phyloP scores from a whole-genome alignment of 1,284 basidiomycete genomes.

The Ceratobasidium sp. region DNA sequence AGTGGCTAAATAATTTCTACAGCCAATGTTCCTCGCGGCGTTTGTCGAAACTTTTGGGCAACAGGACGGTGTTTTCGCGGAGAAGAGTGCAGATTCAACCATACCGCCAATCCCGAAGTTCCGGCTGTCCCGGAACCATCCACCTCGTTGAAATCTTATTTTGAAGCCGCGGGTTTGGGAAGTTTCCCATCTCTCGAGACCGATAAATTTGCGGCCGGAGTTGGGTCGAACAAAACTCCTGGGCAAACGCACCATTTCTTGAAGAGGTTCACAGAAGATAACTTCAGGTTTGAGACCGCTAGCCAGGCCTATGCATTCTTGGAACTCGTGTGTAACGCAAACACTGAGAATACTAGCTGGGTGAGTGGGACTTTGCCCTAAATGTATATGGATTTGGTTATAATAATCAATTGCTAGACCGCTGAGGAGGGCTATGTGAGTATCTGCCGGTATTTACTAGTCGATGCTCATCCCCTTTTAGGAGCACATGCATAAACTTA shows the following conservation, averaged over 20 bases:
- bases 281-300: slow-evolving; percentile 63
- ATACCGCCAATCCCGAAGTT: slow-evolving; percentile 56
- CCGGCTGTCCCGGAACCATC: slow-evolving; percentile 26
- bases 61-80: slow-evolving; percentile 65
- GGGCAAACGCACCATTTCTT: slow-evolving; percentile 67
- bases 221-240: slow-evolving; percentile 59
- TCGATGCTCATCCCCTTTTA: not conserved
- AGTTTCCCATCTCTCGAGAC: slow-evolving; percentile 61
- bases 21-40: slow-evolving; percentile 58
- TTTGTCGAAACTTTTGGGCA: slow-evolving; percentile 69
- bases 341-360: slow-evolving; percentile 66
- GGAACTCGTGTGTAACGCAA: slow-evolving; percentile 65
- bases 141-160: slow-evolving; percentile 26
- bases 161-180: slow-evolving; percentile 47
- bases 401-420: not conserved
- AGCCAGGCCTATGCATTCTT: slow-evolving; percentile 67
- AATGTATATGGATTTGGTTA: not conserved
- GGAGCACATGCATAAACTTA: slow-evolving; percentile 5
- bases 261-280: slow-evolving; percentile 63
- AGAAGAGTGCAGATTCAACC: slow-evolving; percentile 66
- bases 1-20: slow-evolving; percentile 21
- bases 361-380: slow-evolving; percentile 57
- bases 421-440: slow-evolving; percentile 15
- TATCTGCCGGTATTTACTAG: not conserved
- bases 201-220: slow-evolving; percentile 60